A percentile compares a stretch with the other conserved stretches of the same genome.
Evolutionary conservation across 2,329 filamentous ascomycete species (phyloP).

Genomic region (Diaporthe aspalathi): DNA sequence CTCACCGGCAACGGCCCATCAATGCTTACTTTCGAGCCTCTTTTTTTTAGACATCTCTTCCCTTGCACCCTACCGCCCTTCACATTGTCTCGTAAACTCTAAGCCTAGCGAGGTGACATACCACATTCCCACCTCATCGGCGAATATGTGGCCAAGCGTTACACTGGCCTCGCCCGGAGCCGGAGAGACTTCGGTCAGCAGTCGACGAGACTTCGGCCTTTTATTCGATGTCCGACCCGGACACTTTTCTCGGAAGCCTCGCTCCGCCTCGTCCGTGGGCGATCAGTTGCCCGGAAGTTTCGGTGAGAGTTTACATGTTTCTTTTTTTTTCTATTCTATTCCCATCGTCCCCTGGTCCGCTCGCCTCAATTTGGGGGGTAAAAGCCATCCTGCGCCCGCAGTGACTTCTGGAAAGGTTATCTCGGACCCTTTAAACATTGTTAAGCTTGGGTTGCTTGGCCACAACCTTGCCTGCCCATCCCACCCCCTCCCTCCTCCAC

Average conservation of each 20-base stretch:
- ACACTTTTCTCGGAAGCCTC: neutral
- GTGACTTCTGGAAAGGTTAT: neutral
- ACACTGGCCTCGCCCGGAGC: neutral
- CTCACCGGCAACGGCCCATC: neutral
- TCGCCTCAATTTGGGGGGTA: slow-evolving; percentile 4
- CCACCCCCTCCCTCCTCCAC: neutral
- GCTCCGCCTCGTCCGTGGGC: neutral
- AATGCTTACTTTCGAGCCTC: neutral
- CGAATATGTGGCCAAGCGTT: slow-evolving; percentile 4
- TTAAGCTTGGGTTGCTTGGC: slow-evolving; percentile 7
- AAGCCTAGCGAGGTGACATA: slow-evolving; percentile 8
- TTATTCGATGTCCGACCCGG: neutral
- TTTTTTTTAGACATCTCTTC: neutral
- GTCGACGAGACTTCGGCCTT: slow-evolving; percentile 23
- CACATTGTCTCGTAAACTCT: neutral
- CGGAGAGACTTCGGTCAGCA: slow-evolving; percentile 16
- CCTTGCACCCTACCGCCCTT: slow-evolving; percentile 3
- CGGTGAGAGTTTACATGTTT: neutral
- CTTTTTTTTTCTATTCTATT: too few relatives aligned
- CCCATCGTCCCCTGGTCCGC: neutral
- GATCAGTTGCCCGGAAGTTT: slow-evolving; percentile 15
- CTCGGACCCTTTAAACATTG: slow-evolving; percentile 7
- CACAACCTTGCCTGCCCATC: neutral
- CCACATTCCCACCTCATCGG: slow-evolving; percentile 26
- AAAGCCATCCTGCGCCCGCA: neutral